Base-by-base conservation (phyloP, 176 grass and related monocot genomes). In the Typha latifolia region DNA sequence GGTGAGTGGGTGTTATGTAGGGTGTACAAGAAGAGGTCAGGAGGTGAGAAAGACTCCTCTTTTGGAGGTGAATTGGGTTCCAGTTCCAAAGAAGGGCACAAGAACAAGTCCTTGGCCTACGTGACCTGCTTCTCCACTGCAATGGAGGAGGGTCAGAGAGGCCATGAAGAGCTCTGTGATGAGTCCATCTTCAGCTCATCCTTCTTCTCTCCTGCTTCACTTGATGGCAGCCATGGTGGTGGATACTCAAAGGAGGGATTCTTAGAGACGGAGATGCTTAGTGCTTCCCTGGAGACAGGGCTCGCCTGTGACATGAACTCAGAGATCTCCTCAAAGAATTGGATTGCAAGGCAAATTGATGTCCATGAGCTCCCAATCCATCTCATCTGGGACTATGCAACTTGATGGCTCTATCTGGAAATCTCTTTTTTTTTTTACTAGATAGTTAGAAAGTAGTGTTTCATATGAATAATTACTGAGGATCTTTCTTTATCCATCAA, bases 41-140 rank as follows among this genome's bases (percentile, higher is more conserved):
- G 13, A 4, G 82, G 63, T 10, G 49, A 66, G 12, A 76, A 49
- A 7, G 27, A 29, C 14, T 43, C 37, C 37, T 9, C 37, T 7
- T 43, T 43, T 43, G 37, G 5, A 43, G 5, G 8, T 10, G 37
- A 43, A 43, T 0, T 43, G 37, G 37, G 8, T 10, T 43, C 37
- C 5, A 9, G 15, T 56, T 61, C 14, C 27, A 29, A 29, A 29
- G 27, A 29, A 29, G 27, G 3, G 27, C 3, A 29, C 27, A 29
- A 29, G 27, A 29, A 29, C 27, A 29, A 29, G 27, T 21, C 64
- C 1, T 47, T 14, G 72, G 13, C 81, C 69, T 31, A 86, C 83
- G 85, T 93, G 90, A 83, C 90, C 90, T 93, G 90, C 90, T 93
- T 93, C 90, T 93, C 90, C 90, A 85, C 79, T 66, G 79, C 72